phyloP scores from a whole-genome alignment of 1,284 basidiomycete genomes.

The Austroboletus niveus region DNA sequence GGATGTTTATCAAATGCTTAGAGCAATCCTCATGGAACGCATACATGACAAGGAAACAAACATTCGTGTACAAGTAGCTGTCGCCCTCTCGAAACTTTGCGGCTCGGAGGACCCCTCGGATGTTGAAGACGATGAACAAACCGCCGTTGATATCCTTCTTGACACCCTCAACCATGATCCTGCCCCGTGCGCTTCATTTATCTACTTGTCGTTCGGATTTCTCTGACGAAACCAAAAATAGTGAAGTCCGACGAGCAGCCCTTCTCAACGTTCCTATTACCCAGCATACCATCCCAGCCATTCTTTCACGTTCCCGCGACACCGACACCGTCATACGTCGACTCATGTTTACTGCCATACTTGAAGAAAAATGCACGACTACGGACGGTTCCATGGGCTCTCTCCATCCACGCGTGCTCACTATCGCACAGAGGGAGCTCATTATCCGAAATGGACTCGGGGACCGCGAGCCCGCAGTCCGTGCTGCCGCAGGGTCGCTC shows the following conservation, averaged over 20 bases:
- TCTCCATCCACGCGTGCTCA: slow-evolving; percentile 67
- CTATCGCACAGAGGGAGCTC: slow-evolving; percentile 75
- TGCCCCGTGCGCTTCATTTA: slow-evolving; percentile 61
- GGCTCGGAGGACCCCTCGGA: slow-evolving; percentile 75
- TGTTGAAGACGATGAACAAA: slow-evolving; percentile 61
- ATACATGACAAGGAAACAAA: slow-evolving; percentile 82
- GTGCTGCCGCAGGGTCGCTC: slow-evolving; percentile 76
- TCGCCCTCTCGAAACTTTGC: slow-evolving; percentile 84
- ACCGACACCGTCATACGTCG: slow-evolving; percentile 81
- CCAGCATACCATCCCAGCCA: slow-evolving; percentile 56
- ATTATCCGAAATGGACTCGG: slow-evolving; percentile 82
- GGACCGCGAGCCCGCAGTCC: slow-evolving; percentile 84
- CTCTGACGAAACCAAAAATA: slow-evolving; percentile 31
- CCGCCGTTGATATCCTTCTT: slow-evolving; percentile 66
- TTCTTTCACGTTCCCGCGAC: slow-evolving; percentile 85
- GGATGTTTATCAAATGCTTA: slow-evolving; percentile 73
- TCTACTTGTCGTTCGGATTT: neutral
- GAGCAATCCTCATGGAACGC: slow-evolving; percentile 72
- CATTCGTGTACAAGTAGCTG: slow-evolving; percentile 83
- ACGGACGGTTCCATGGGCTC: slow-evolving; percentile 41
- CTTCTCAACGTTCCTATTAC: slow-evolving; percentile 77
- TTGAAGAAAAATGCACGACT: slow-evolving; percentile 34
- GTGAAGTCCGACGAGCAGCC: slow-evolving; percentile 88
- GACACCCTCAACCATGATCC: slow-evolving; percentile 77
- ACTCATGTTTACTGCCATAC: slow-evolving; percentile 73